Base-by-base conservation (phyloP, 2,329 filamentous ascomycete genomes). In the Lecanicillium sp. region DNA sequence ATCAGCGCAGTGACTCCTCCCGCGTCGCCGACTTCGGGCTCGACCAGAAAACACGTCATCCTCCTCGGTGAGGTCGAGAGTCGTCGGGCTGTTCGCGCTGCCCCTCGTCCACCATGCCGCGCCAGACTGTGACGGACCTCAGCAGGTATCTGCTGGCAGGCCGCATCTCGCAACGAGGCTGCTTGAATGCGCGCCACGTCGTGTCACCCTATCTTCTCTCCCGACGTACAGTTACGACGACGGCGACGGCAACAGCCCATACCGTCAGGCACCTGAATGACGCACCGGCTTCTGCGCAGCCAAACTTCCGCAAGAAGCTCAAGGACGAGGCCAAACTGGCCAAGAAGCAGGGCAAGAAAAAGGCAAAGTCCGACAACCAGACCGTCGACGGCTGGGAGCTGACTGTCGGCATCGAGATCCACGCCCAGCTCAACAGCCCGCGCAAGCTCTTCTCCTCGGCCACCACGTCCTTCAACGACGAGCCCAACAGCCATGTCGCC, bases 361-460 rank as follows among this genome's bases (percentile, higher is more conserved):
- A 72, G 52, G 66, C 67, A 43, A 75, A 75, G 54, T 60, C 57
- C 23, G 62, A 68, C 29, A 64, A 60, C 2, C 78, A 81, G 62
- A 74, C 70, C 15, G 77, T 79, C 1, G 68, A 74, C 5, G 83
- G 83, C 27, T 98, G 93, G 93, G 88, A 96, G 65, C 73, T 97
- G 59, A 96, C 91, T 0, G 89, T 97, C 23, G 93, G 93, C 52
- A 90, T 98, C 56, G 93, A 98, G 70, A 93, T 98, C 54, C 93
- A 98, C 63, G 93, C 93, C 17, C 91, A 97, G 67, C 75, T 98
- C 60, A 95, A 97, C 66, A 93, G 90, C 0, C 75, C 79, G 4
- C 76, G 78, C 60, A 98, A 98, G 68, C 79, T 98, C 48, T 98
- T 98, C 70, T 97, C 93, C 1, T 65, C 77, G 30, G 84, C 84